phyloP scores from a whole-genome alignment of 306 rosid species.

The Benincasa hispida region DNA sequence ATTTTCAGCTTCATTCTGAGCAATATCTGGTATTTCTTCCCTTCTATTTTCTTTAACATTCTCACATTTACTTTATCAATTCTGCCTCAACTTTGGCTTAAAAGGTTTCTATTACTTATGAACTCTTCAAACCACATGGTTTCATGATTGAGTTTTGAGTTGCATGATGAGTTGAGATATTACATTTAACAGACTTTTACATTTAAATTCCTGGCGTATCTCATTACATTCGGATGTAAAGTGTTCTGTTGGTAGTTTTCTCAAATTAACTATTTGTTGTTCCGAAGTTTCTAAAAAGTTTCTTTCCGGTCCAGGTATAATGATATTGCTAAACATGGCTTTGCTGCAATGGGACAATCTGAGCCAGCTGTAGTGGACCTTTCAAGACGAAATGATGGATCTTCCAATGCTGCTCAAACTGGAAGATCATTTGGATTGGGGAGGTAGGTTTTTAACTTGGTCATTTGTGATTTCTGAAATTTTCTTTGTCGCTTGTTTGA shows the following conservation, averaged over 20 bases:
- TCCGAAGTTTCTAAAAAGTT: background rate
- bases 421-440: conserved; percentile 62
- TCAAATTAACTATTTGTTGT: background rate
- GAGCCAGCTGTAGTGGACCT: conserved; percentile 24
- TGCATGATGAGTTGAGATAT: background rate
- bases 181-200: background rate
- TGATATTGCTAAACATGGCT: conserved; percentile 85
- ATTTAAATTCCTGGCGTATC: background rate
- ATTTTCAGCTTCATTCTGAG: conserved; percentile 75
- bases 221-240: background rate
- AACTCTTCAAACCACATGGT: background rate
- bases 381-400: conserved; percentile 26
- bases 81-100: background rate
- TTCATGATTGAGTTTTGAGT: background rate
- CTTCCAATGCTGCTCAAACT: conserved; percentile 15
- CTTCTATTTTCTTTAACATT: background rate
- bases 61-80: background rate
- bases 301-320: conserved; percentile 53
- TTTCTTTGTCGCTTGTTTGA: background rate
- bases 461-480: conserved; percentile 6
- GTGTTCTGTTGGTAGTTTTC: background rate
- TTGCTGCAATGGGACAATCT: conserved; percentile 69
- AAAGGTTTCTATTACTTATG: background rate
- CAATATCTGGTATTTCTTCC: conserved; percentile 48
- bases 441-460: conserved; percentile 35